Conservation (phyloP, 176 grass and related monocot species). For the Bromus sterilis region DNA sequence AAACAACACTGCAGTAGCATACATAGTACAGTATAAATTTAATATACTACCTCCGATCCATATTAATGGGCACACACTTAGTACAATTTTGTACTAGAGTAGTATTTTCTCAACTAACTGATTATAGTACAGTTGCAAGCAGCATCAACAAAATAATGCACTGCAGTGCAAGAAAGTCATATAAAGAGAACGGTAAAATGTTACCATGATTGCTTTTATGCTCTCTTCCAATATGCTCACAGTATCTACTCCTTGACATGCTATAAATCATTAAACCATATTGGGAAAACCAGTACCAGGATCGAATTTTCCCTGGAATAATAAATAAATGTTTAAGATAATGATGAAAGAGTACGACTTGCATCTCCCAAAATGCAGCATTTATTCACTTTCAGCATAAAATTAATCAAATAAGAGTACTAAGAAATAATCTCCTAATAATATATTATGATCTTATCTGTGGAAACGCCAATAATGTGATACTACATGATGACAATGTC, state of each 20-base stretch:
- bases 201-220: conserved; percentile 99
- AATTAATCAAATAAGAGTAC: neutral
- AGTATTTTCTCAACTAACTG: neutral
- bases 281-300: conserved; percentile 87
- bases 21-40: neutral
- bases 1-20: neutral
- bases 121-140: neutral
- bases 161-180: neutral
- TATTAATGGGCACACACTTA: no score
- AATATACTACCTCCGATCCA: no score
- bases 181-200: neutral
- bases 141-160: neutral
- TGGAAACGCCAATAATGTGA: neutral
- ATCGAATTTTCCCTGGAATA: conserved; percentile 68
- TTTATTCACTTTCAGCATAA: neutral
- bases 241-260: conserved; percentile 85
- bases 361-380: neutral
- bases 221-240: conserved; percentile 92
- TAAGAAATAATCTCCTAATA: neutral
- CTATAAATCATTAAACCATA: conserved; percentile 82
- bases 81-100: no score
- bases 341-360: neutral
- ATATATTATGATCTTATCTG: neutral
- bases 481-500: neutral
- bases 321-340: conserved; percentile 15